Evolutionary conservation across 768 basidiomycete genomes (phyloP), one percentile per base, ranked within the genome.

Genomic region (Podaxis rugospora): DNA sequence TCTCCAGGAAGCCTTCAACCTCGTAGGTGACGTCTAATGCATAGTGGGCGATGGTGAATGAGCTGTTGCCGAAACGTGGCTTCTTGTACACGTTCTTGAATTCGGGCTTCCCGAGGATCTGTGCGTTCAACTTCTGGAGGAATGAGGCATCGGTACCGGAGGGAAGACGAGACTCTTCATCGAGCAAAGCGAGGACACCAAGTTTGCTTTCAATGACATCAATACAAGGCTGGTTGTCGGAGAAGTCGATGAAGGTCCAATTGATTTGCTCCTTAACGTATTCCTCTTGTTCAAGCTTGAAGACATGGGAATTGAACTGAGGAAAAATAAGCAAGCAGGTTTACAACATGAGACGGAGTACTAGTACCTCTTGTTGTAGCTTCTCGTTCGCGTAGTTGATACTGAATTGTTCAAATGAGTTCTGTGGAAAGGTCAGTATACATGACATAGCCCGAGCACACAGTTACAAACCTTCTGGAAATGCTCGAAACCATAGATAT

Each of bases 351-450:
- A 39, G 18, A 37, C 27, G 2, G n/a, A 62, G 46, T 37, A 28
- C 25, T 21, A 79, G 51, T 66, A 92, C 94, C 87, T 98, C 95
- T 74, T 98, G 97, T 68, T 99, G 97, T 50, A 98, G 74, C 74
- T 95, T 95, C 73, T 95, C 97, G 69, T 99, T 99, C 23, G 97
- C 97, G 71, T 98, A 99, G 71, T 99, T 99, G 79, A 99, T 99
- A 74, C 95, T 98, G 76, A 99, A 99, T 77, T 99, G 97, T 75
- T 99, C 94, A 67, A 96, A 92, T 1, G 89, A 91, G 67, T 92
- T 91, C 89, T 91, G 64, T 76, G 60, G 55, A 57, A 16, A 1
- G 27, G 51, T 59, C 40, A 63, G 50, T 62, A 51, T 32, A 25
- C 47, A 37, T 37, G n/a, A 23, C 16, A 14, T 62, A 39, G 37